Conservation (phyloP, 176 grass and related monocot genomes). For the Aegilops sharonensis region DNA sequence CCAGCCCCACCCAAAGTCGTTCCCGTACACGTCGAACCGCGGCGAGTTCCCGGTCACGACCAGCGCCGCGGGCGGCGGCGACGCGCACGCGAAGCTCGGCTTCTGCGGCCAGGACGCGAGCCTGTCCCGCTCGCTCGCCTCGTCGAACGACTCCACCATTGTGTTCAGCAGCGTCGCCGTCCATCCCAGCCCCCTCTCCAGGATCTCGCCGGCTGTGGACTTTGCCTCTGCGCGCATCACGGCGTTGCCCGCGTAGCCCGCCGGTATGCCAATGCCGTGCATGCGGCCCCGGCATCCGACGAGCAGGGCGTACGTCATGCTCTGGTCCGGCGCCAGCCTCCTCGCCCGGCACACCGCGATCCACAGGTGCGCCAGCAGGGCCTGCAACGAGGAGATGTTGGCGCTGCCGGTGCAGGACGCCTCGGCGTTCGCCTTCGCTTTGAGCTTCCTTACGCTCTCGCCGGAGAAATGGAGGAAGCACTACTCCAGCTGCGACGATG, state of each 20-base stretch:
- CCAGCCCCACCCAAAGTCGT: slow-evolving; percentile 5
- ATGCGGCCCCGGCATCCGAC: slow-evolving; percentile 32
- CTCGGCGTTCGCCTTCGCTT: background rate
- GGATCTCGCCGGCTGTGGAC: slow-evolving; percentile 10
- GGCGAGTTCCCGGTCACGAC: slow-evolving; percentile 5
- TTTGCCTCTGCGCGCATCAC: background rate
- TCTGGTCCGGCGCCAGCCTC: background rate
- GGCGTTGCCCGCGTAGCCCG: slow-evolving; percentile 38
- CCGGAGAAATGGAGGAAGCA: slow-evolving; percentile 41
- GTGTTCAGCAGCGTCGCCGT: slow-evolving; percentile 22
- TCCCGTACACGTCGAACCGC: no score
- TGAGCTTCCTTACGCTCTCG: slow-evolving; percentile 1
- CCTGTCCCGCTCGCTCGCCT: background rate
- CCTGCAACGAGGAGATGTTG: slow-evolving; percentile 38
- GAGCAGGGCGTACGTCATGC: slow-evolving; percentile 11
- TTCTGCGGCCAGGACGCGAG: background rate
- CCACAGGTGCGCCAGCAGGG: slow-evolving; percentile 9
- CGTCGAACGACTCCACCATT: slow-evolving; percentile 9
- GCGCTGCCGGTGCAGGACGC: background rate
- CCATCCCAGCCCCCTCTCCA: background rate
- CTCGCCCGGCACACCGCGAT: slow-evolving; percentile 15
- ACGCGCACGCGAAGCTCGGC: background rate
- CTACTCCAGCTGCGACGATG: background rate
- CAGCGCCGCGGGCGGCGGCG: background rate
- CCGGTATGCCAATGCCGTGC: background rate